Evolutionary conservation across 2,329 filamentous ascomycete species (phyloP), one percentile per base, ranked within the genome.

Genomic region (Coniochaeta sp.): DNA sequence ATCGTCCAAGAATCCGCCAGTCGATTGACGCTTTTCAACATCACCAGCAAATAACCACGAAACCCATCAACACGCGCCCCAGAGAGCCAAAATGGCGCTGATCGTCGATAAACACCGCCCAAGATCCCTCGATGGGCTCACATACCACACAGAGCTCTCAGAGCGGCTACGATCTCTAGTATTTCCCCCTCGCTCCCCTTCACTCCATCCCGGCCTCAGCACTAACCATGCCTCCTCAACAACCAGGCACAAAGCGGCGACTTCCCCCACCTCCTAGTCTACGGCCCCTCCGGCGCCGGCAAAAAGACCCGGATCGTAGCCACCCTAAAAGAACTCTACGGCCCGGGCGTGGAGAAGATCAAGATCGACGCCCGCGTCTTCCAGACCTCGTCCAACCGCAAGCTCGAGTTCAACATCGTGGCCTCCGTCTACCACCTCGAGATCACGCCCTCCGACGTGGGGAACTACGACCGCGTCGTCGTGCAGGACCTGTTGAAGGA

Each of bases 401-500:
- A 99, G 71, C 86, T 99, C 61, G 94, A 99, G 72, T 99, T 99
- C 81, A 99, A 96, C 73, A 95, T 99, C 57, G 94, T 99, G 51
- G 85, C 91, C 42, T 97, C 92, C 0, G 85, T 96, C 57, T 99
- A 99, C 72, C 94, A 99, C 69, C 85, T 99, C 61, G 94, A 99
- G 69, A 99, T 99, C 65, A 99, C 94, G 7, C 94, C 94, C 0
- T 95, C 90, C 1, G 94, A 99, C 61, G 94, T 99, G 4, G 94
- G 92, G 55, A 95, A 87, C 68, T 96, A 96, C 64, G 94, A 99
- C 69, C 82, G 94, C 51, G 94, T 99, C 3, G 94, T 99, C 1
- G 79, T 99, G 13, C 94, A 99, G 66, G 94, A 97, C 63, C 75
- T 99, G 48, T 75, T 99, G 48, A 99, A 99, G 69, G 94, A 99